Evolutionary conservation across 768 basidiomycete species (phyloP).

Genomic region (Suillus subluteus): DNA sequence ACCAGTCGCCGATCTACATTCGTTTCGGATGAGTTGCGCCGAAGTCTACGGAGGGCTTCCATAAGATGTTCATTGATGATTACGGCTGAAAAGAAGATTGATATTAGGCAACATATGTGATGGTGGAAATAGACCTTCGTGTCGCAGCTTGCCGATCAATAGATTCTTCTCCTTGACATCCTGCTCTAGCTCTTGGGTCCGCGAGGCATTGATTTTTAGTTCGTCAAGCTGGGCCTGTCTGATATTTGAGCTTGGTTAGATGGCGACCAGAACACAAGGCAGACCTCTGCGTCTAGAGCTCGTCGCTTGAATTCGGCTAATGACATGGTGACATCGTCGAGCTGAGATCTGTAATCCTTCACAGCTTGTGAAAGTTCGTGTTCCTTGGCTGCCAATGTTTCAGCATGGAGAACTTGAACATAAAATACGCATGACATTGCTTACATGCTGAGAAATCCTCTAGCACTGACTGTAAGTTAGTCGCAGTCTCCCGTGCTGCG

Average conservation of each 20-base stretch:
- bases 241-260: constrained; percentile 8
- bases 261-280: constrained; percentile 18
- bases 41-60: constrained; percentile 93
- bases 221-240: constrained; percentile 76
- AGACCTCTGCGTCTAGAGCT: constrained; percentile 84
- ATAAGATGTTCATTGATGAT: constrained; percentile 98
- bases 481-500: constrained; percentile 70
- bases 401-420: constrained; percentile 1
- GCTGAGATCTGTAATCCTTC: constrained; percentile 77
- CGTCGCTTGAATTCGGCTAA: constrained; percentile 91
- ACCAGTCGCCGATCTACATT: constrained; percentile 95
- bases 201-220: constrained; percentile 62
- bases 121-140: constrained; percentile 69
- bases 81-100: constrained; percentile 60
- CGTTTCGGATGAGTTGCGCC: constrained; percentile 78
- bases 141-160: constrained; percentile 93
- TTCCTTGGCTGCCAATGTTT: constrained; percentile 69
- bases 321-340: constrained; percentile 69
- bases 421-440: constrained; percentile 29
- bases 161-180: constrained; percentile 95
- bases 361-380: constrained; percentile 87
- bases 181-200: constrained; percentile 77
- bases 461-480: constrained; percentile 89
- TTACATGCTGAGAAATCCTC: constrained; percentile 93
- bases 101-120: constrained; percentile 2